Evolutionary conservation across 2,329 filamentous ascomycete genomes (phyloP).

Genomic region (Claviceps quebecensis): DNA sequence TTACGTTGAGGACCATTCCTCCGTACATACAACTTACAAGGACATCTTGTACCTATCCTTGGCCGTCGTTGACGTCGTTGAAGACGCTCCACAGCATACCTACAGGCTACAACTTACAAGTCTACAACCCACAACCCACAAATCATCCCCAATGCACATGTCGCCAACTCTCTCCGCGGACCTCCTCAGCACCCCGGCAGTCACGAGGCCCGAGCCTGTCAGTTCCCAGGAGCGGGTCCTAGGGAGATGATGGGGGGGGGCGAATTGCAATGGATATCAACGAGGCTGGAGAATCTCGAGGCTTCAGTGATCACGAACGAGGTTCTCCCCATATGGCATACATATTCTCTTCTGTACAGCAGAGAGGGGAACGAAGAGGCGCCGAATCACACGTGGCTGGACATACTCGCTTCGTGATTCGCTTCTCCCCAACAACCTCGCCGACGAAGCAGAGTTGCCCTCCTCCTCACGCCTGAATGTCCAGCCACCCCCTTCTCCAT

Average conservation of each 20-base stretch:
- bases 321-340: background rate
- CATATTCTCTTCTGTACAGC: background rate
- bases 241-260: background rate
- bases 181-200: background rate
- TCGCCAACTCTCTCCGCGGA: background rate
- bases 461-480: too few species aligned
- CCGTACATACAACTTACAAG: too few species aligned
- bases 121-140: too few species aligned
- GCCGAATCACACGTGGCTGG: background rate
- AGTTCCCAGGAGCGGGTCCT: background rate
- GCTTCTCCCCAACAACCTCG: too few species aligned
- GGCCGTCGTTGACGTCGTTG: background rate
- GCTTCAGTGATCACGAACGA: background rate
- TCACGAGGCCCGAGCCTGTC: constrained; percentile 4
- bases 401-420: too few species aligned
- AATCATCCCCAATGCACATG: background rate
- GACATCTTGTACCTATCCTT: background rate
- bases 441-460: too few species aligned
- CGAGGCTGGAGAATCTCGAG: background rate
- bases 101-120: too few species aligned
- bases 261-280: background rate
- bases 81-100: background rate
- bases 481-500: background rate
- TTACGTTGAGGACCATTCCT: too few species aligned
- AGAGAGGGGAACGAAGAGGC: background rate